Percentiles rank a stretch among this genome's conserved stretches.
Evolutionary conservation across 169 alveolate species (phyloP).

Genomic region (Plasmodium gonderi): DNA sequence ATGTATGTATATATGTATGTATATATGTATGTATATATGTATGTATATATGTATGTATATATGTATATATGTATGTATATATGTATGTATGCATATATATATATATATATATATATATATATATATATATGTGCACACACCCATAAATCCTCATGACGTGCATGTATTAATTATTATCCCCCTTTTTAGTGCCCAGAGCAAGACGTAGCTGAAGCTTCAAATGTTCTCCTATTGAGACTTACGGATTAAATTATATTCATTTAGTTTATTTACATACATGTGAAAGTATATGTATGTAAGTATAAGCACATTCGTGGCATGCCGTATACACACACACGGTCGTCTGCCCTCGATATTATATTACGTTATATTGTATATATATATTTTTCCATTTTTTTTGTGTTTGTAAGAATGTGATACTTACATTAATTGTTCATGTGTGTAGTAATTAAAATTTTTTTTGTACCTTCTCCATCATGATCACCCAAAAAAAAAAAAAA

Average conservation of each 20-base stretch:
- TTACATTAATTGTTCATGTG: background rate
- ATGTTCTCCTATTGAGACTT: slow-evolving; percentile 82
- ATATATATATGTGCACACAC: too few species aligned
- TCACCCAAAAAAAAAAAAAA: background rate
- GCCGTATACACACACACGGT: background rate
- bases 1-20: background rate
- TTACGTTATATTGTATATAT: background rate
- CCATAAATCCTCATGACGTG: background rate
- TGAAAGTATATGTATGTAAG: background rate
- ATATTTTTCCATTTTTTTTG: background rate
- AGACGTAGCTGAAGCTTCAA: slow-evolving; percentile 87
- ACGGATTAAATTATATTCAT: slow-evolving; percentile 75
- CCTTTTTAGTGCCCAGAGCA: slow-evolving; percentile 80
- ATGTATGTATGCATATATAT: background rate
- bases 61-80: background rate
- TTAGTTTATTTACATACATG: background rate
- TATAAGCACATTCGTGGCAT: background rate
- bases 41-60: background rate
- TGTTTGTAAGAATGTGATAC: background rate
- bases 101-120: too few species aligned
- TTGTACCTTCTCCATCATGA: background rate
- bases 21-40: too few species aligned
- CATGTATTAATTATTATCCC: background rate
- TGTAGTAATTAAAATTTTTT: background rate
- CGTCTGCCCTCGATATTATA: too few species aligned